A percentile compares a stretch with the other conserved stretches of the same genome.
Evolutionary conservation across 805 yeast genomes (phyloP).

Genomic region (Myxozyma vanderwaltii): DNA sequence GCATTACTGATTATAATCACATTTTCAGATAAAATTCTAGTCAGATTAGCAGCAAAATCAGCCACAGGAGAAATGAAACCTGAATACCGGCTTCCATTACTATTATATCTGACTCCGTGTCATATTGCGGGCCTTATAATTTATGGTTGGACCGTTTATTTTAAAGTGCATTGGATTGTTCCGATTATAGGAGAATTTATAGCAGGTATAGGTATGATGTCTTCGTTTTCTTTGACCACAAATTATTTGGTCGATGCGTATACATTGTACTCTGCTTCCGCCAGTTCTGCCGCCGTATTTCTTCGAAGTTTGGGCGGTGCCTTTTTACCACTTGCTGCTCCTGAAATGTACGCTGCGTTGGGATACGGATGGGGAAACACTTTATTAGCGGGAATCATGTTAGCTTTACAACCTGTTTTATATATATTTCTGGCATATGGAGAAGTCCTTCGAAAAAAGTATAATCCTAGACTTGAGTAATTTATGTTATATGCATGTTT

Average conservation of each 20-base stretch:
- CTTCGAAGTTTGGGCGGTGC: constrained; percentile 69
- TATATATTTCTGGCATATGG: background rate
- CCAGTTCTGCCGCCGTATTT: constrained; percentile 76
- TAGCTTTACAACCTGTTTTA: background rate
- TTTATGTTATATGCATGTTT: too few relatives aligned
- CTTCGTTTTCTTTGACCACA: constrained; percentile 44
- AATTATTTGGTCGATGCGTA: constrained; percentile 47
- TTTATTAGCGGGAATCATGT: constrained; percentile 47
- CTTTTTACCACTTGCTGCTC: constrained; percentile 65
- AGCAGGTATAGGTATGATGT: constrained; percentile 44
- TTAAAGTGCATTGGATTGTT: constrained; percentile 52
- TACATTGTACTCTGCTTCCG: constrained; percentile 61
- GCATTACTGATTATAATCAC: constrained; percentile 47
- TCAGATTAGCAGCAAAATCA: constrained; percentile 47
- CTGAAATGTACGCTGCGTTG: constrained; percentile 43
- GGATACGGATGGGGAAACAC: constrained; percentile 42
- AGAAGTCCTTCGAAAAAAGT: background rate
- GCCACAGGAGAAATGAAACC: constrained; percentile 45
- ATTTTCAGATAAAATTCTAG: constrained; percentile 48
- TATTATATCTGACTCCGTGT: constrained; percentile 52
- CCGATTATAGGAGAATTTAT: constrained; percentile 60
- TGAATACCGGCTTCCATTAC: constrained; percentile 51
- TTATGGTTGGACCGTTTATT: constrained; percentile 55
- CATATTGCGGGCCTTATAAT: constrained; percentile 39
- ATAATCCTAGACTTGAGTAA: background rate